Evolutionary conservation across 352 stramenopile species (phyloP).

Genomic region (Phytophthora syringae): DNA sequence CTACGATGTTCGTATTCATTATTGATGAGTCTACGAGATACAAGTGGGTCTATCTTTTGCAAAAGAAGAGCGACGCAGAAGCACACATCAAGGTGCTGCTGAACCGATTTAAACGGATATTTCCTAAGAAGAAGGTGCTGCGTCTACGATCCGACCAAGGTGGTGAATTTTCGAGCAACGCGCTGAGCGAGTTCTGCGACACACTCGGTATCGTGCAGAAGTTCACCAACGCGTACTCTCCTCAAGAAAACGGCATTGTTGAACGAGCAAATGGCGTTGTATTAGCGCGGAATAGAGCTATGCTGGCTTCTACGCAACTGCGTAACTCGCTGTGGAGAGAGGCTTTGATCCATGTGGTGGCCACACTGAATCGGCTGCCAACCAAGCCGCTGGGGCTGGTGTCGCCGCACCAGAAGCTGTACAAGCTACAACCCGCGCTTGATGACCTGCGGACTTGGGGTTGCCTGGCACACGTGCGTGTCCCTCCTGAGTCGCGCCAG

Average conservation of each 20-base stretch:
- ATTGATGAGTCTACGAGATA: background rate
- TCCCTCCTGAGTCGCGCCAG: constrained; percentile 12
- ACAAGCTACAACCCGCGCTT: too few relatives aligned
- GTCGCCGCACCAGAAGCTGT: too few relatives aligned
- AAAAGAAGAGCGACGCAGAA: background rate
- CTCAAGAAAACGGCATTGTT: constrained; percentile 16
- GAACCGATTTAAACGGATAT: background rate
- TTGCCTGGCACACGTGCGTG: background rate
- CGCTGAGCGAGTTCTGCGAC: background rate
- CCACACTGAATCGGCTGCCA: too few relatives aligned
- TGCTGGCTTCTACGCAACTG: too few relatives aligned
- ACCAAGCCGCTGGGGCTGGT: too few relatives aligned
- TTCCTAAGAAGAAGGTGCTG: background rate
- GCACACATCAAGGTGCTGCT: background rate
- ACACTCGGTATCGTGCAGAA: background rate
- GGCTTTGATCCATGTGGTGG: too few relatives aligned
- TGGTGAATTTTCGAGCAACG: background rate
- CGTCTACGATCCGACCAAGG: background rate
- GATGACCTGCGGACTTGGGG: too few relatives aligned
- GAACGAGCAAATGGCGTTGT: constrained; percentile 11
- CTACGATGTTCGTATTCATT: background rate
- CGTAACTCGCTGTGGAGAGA: too few relatives aligned
- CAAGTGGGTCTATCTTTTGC: background rate
- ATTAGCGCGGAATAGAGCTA: too few relatives aligned
- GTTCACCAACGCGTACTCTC: constrained; percentile 5